Percentiles rank a stretch among this genome's conserved stretches.
These are phyloP conservation scores for Diutina pseudorugosa DNA, from an alignment of 1,139 yeast species.

Conservation along the genomic window DNA sequence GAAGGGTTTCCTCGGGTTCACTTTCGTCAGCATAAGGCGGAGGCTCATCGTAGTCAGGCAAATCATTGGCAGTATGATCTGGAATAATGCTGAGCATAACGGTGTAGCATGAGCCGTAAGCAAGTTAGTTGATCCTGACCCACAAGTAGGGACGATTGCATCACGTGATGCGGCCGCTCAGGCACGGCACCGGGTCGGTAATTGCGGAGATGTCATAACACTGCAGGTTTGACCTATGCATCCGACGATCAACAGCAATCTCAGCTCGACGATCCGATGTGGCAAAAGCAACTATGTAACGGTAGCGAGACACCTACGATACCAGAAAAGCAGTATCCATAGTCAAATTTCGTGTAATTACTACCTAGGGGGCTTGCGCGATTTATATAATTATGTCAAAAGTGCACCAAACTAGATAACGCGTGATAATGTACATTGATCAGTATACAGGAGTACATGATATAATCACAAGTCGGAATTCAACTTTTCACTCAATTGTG, in stretches of 20 bases:
- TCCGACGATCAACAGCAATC: background rate
- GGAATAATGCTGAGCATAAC: background rate
- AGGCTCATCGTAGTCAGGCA: background rate
- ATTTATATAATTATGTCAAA: background rate
- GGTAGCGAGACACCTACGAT: no score
- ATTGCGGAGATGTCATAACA: background rate
- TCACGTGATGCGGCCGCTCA: background rate
- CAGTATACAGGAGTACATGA: background rate
- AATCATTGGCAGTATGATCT: background rate
- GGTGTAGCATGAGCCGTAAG: background rate
- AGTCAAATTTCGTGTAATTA: no score
- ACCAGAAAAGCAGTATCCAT: no score
- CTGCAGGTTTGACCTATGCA: background rate
- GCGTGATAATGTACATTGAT: background rate
- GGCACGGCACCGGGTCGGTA: background rate
- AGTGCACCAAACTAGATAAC: background rate
- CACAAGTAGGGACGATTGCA: background rate
- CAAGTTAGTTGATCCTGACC: background rate
- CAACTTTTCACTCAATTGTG: constrained; percentile 55
- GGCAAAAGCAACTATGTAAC: no score
- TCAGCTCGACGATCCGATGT: no score
- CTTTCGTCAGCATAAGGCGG: background rate
- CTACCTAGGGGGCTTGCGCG: no score
- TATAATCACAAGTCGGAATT: constrained; percentile 24
- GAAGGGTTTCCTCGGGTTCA: background rate